A percentile compares a stretch with the other conserved stretches of the same genome.
These are phyloP conservation scores for Penstemon barbatus DNA, from an alignment of 257 asterid species.

Conservation along the genomic window DNA sequence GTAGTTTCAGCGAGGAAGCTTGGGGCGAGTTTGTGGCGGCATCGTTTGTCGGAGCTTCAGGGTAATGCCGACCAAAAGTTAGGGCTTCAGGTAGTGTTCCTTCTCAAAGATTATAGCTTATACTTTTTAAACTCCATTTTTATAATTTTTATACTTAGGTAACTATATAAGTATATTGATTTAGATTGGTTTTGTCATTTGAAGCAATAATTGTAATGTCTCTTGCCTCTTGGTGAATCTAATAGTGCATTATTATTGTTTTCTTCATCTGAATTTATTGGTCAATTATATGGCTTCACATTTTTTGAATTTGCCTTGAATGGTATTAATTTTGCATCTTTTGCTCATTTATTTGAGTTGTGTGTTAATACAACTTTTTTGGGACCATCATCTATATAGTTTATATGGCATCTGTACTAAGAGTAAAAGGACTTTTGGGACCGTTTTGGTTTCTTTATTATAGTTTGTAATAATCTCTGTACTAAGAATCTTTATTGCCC, in stretches of 20 bases:
- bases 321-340: not conserved
- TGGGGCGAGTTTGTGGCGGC: slow-evolving; percentile 58
- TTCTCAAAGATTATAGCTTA: slow-evolving; percentile 2
- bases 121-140: not conserved
- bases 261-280: slow-evolving; percentile 12
- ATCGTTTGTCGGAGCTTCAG: slow-evolving; percentile 42
- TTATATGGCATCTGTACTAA: slow-evolving; percentile 13
- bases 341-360: slow-evolving; percentile 1
- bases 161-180: not conserved
- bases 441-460: not conserved
- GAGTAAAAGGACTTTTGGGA: not conserved
- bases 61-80: slow-evolving; percentile 31
- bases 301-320: slow-evolving; percentile 16
- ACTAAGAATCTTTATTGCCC: not conserved
- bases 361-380: slow-evolving; percentile 16
- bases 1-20: slow-evolving; percentile 58
- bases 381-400: slow-evolving; percentile 14
- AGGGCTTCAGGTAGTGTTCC: slow-evolving; percentile 43
- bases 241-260: not conserved
- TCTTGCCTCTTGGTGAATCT: not conserved
- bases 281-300: not conserved
- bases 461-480: not conserved
- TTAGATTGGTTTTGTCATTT: not conserved
- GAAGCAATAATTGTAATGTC: not conserved
- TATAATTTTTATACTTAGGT: not conserved